A percentile compares a stretch with the other conserved stretches of the same genome.
Conservation (phyloP, 176 grass and related monocot genomes). For the Puya raimondii region DNA sequence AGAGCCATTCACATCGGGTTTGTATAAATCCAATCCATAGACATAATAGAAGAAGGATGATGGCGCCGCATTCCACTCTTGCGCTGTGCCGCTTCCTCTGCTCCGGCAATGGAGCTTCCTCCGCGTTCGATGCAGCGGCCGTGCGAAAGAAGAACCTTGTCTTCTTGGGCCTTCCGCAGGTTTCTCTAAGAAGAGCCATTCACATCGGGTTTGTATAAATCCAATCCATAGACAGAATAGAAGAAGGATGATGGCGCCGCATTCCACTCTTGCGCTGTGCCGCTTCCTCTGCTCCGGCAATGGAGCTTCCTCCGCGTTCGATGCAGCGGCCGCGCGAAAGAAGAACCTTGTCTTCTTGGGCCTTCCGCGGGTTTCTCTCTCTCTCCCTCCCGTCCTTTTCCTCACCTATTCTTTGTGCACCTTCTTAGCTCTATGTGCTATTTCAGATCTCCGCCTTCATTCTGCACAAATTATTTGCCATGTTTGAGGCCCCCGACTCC, state of each 20-base stretch:
- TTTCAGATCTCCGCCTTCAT: conserved; percentile 16
- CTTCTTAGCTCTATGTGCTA: not conserved
- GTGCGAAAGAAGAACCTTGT: conserved; percentile 6
- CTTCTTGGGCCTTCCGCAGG: conserved; percentile 21
- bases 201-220: no score
- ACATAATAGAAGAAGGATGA: no score
- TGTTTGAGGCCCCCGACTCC: conserved; percentile 7
- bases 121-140: not conserved
- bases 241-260: no score
- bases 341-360: conserved; percentile 21
- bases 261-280: not conserved
- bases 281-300: conserved; percentile 8
- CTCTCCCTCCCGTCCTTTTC: not conserved
- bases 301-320: not conserved
- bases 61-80: no score
- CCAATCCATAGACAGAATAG: no score
- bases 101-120: not conserved
- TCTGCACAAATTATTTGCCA: conserved; percentile 11
- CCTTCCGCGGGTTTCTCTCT: conserved; percentile 2
- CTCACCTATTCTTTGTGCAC: not conserved
- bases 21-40: no score
- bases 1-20: no score
- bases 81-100: conserved; percentile 11
- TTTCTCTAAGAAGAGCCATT: not conserved
- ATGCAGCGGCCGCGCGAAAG: not conserved